A percentile compares a stretch with the other conserved stretches of the same genome.
phyloP scores from a whole-genome alignment of 768 basidiomycete genomes.

The Boletus rubropictus region DNA sequence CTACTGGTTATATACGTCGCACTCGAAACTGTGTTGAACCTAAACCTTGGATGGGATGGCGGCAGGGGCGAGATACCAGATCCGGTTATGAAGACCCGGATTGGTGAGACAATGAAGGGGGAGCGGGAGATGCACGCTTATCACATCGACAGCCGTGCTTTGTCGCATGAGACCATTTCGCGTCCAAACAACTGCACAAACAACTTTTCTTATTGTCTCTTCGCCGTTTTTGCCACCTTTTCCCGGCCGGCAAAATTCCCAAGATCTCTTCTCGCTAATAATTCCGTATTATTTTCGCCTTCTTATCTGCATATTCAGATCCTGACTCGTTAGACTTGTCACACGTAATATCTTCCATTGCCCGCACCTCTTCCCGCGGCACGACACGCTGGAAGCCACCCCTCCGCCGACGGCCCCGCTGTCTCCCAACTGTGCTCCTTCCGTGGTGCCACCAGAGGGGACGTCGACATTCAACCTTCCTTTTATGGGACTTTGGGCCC shows the following conservation, averaged over 20 bases:
- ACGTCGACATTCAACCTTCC: conserved; percentile 25
- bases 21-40: conserved; percentile 35
- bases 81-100: conserved; percentile 21
- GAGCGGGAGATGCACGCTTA: conserved; percentile 25
- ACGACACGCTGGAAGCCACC: conserved; percentile 10
- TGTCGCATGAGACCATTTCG: conserved; percentile 36
- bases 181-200: conserved; percentile 36
- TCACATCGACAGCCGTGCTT: conserved; percentile 27
- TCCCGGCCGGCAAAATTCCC: conserved; percentile 35
- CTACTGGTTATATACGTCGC: conserved; percentile 48
- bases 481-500: conserved; percentile 22
- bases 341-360: conserved; percentile 30
- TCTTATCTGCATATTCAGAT: conserved; percentile 29
- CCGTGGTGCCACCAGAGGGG: conserved; percentile 9
- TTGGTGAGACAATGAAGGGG: conserved; percentile 33
- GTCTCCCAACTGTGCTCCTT: conserved; percentile 14
- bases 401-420: conserved; percentile 32
- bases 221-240: conserved; percentile 23
- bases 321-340: conserved; percentile 28
- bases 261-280: conserved; percentile 27
- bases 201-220: conserved; percentile 44
- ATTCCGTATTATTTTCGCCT: conserved; percentile 26
- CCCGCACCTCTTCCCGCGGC: conserved; percentile 29
- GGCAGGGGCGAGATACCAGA: conserved; percentile 18
- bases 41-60: conserved; percentile 22